Evolutionary conservation across 2,329 filamentous ascomycete species (phyloP).

Genomic region (Neofusicoccum kwambonambiense): DNA sequence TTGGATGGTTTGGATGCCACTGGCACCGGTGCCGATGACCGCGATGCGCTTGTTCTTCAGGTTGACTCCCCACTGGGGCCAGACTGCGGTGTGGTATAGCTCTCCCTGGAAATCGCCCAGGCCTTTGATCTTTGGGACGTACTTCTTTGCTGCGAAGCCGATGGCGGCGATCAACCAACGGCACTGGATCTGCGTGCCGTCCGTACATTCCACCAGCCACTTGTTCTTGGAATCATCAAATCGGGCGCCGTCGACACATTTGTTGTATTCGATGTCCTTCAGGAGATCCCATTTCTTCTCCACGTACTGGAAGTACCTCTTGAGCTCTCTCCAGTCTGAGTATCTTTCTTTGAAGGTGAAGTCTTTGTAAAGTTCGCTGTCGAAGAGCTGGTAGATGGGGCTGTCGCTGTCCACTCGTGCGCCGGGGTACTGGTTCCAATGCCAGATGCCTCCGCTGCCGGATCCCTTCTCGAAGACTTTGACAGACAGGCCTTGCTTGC

Average conservation of each 20-base stretch:
- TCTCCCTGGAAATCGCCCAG: conserved; percentile 20
- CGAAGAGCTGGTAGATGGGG: conserved; percentile 32
- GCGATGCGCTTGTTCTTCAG: conserved; percentile 14
- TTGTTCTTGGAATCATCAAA: conserved; percentile 36
- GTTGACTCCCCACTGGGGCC: conserved; percentile 14
- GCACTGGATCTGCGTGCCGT: conserved; percentile 45
- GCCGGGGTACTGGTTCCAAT: conserved; percentile 37
- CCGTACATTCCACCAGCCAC: conserved; percentile 44
- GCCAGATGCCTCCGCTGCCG: conserved; percentile 35
- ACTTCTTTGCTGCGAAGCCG: conserved; percentile 26
- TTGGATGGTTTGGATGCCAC: conserved; percentile 18
- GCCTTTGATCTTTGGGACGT: conserved; percentile 39
- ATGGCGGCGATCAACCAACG: conserved; percentile 46
- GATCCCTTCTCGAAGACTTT: conserved; percentile 27
- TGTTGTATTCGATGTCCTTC: conserved; percentile 40
- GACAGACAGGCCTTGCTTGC: conserved; percentile 23
- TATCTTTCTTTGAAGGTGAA: conserved; percentile 26
- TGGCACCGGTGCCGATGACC: conserved; percentile 17
- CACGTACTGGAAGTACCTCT: conserved; percentile 28
- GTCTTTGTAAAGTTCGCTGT: conserved; percentile 27
- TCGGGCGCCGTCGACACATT: conserved; percentile 41
- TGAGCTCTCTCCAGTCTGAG: conserved; percentile 27
- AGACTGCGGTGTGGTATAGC: conserved; percentile 1
- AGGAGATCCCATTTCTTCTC: conserved; percentile 25
- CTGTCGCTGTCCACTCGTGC: conserved; percentile 32